Base-by-base conservation (phyloP, 2,329 filamentous ascomycete species). In the Emmonsiellopsis sp. region DNA sequence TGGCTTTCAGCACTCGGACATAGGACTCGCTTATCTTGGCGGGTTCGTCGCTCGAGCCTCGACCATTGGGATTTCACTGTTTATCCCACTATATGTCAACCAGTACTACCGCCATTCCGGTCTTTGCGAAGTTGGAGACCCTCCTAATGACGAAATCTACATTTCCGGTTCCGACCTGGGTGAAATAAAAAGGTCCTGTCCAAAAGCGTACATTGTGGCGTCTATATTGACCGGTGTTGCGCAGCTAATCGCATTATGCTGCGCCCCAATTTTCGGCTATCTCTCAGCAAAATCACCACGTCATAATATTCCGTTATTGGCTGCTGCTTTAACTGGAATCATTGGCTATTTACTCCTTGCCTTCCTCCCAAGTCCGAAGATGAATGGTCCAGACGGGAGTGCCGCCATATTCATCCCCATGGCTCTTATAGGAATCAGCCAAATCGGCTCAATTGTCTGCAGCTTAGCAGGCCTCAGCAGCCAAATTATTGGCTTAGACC, bases 371-470 rank as follows among this genome's bases (percentile, higher is more conserved):
- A 94, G 84, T 61, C 90, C 91, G 0, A 87, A 95, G 63, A 83
- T 83, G 53, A 81, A 78, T 33, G 84, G 83, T 3, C 76, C 85
- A 31, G 82, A 87, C 36, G 88, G 87, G 14, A 82, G 77, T 36
- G 78, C 81, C 0, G 75, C 72, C 9, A 83, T 95, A 13, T 90
- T 94, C 64, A 58, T 91, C 10, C 80, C 92, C 13, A 88, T 90
- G 42, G 81, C 85, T 0, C 72, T 95, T 14, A 82, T 97, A 40
- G 93, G 93, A 11, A 82, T 95, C 64, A 94, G 88, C 63, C 93
- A 98, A 70, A 97, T 98, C 57, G 93, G 92, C 2, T 87, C 90
- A 9, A 97, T 98, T 55, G 93, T 98, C 0, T 96, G 91, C 72
- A 95, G 88, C 58, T 79, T 98, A n/a, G 90, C 88, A 0, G 82